Percentiles rank a stretch among this genome's conserved stretches.
Conservation (phyloP, 2,329 filamentous ascomycete genomes). For the Dendryphion nanum region DNA sequence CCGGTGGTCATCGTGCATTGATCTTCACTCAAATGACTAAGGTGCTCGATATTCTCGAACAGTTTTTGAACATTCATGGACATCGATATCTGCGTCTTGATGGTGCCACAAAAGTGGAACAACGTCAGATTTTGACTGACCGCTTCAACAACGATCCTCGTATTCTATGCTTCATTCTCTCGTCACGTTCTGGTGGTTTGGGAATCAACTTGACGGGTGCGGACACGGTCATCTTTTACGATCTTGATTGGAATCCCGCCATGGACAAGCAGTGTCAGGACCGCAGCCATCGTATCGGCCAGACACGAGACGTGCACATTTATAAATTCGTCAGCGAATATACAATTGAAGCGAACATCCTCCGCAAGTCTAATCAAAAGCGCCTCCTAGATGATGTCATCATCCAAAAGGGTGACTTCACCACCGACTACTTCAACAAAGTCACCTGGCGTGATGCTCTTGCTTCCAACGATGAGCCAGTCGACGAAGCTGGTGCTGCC, state of each 20-base stretch:
- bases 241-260: constrained; percentile 98
- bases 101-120: constrained; percentile 93
- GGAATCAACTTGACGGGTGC: constrained; percentile 97
- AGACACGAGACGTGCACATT: constrained; percentile 96
- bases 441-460: constrained; percentile 68
- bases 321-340: constrained; percentile 64
- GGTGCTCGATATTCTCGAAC: constrained; percentile 93
- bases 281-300: constrained; percentile 92
- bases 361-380: constrained; percentile 96
- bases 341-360: constrained; percentile 96
- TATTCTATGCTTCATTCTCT: constrained; percentile 93
- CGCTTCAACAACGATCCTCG: constrained; percentile 93
- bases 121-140: constrained; percentile 91
- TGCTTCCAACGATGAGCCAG: constrained; percentile 44
- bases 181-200: constrained; percentile 87
- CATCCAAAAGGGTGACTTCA: constrained; percentile 97
- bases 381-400: constrained; percentile 97
- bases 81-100: constrained; percentile 96
- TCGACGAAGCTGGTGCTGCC: constrained; percentile 71
- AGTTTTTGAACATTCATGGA: constrained; percentile 96
- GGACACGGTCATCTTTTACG: constrained; percentile 99
- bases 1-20: constrained; percentile 85
- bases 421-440: constrained; percentile 91
- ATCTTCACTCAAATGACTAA: constrained; percentile 99
- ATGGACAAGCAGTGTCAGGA: constrained; percentile 99